These are phyloP conservation scores for Epichloe sp. DNA, from an alignment of 2,329 filamentous ascomycete genomes.

Conservation along the genomic window DNA sequence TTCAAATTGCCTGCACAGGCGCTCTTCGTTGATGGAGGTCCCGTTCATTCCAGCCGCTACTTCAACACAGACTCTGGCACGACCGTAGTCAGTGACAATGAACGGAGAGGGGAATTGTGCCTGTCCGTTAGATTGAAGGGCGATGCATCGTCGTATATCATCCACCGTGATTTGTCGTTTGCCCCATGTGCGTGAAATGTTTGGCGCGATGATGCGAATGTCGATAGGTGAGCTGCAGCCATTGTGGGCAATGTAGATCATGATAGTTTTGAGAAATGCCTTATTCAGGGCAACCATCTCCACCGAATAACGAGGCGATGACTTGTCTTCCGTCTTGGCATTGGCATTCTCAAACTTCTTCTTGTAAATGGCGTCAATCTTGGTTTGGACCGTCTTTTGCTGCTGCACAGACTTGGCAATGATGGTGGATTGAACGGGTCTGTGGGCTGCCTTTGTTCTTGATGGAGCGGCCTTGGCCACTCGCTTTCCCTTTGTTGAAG, in stretches of 20 bases:
- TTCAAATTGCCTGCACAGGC: constrained; percentile 41
- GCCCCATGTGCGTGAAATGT: constrained; percentile 57
- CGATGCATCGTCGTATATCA: constrained; percentile 54
- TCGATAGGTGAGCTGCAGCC: constrained; percentile 50
- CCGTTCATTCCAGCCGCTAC: constrained; percentile 26
- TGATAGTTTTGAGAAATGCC: constrained; percentile 54
- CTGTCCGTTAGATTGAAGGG: constrained; percentile 36
- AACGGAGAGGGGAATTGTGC: constrained; percentile 22
- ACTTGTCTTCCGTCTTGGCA: constrained; percentile 9
- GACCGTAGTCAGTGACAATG: constrained; percentile 38
- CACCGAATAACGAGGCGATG: constrained; percentile 37
- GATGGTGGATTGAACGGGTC: constrained; percentile 18
- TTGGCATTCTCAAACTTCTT: constrained; percentile 18
- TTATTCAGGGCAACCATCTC: constrained; percentile 52
- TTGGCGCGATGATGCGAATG: constrained; percentile 44
- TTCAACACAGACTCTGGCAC: constrained; percentile 45
- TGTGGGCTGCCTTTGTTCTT: constrained; percentile 17
- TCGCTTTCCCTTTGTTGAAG: constrained; percentile 17
- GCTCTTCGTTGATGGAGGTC: constrained; percentile 33
- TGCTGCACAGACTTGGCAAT: constrained; percentile 18
- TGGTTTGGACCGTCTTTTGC: constrained; percentile 18
- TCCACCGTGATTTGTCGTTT: constrained; percentile 52
- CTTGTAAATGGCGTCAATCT: constrained; percentile 22
- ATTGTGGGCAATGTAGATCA: constrained; percentile 57
- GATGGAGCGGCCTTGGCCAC: constrained; percentile 17